Evolutionary conservation across 225 moss, liverwort and hornwort genomes (phyloP).

Genomic region (Ulota crispa): DNA sequence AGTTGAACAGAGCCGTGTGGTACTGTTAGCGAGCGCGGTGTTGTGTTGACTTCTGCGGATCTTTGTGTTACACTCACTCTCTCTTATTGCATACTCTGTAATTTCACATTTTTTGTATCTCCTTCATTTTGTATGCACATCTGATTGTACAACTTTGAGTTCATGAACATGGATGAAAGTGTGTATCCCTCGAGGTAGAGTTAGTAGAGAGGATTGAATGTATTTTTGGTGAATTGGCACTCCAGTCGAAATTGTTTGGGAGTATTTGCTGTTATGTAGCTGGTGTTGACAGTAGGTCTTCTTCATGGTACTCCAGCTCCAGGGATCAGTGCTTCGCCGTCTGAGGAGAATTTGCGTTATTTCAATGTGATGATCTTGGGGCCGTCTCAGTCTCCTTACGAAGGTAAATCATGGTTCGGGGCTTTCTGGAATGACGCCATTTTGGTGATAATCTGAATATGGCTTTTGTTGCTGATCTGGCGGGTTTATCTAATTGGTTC

Average conservation of each 20-base stretch:
- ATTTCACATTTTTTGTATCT: background rate
- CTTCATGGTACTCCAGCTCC: constrained; percentile 58
- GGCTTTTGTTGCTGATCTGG: background rate
- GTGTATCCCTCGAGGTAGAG: background rate
- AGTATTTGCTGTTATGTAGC: background rate
- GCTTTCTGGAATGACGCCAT: background rate
- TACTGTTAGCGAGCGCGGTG: background rate
- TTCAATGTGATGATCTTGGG: constrained; percentile 99
- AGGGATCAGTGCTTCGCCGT: constrained; percentile 95
- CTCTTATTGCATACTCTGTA: background rate
- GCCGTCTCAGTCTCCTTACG: constrained; percentile 83
- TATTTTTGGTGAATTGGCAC: background rate
- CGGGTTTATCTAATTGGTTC: background rate
- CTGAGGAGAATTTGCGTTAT: constrained; percentile 92
- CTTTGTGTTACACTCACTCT: background rate
- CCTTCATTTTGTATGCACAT: background rate
- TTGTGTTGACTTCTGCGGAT: background rate
- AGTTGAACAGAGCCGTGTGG: background rate
- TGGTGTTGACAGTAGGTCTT: background rate
- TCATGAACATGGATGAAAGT: background rate
- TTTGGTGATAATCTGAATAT: background rate
- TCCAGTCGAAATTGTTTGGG: background rate
- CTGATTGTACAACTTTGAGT: background rate
- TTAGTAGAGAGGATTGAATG: background rate
- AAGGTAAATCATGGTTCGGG: constrained; percentile 21